Conservation (phyloP, 2,329 filamentous ascomycete species). For the Pseudocercospora pini-densiflorae region DNA sequence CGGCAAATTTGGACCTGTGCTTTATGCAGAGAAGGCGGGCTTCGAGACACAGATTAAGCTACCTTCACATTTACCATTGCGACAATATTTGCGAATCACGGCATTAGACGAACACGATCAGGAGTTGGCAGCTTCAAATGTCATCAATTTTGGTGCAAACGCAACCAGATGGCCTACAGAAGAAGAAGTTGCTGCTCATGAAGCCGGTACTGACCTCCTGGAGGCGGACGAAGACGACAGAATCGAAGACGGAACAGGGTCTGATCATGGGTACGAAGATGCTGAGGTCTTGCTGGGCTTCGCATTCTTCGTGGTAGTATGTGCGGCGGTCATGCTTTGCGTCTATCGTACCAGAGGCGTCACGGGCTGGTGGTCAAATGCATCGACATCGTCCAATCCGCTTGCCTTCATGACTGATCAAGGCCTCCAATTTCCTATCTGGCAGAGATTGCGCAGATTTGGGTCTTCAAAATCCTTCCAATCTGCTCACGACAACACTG, state of each 20-base stretch:
- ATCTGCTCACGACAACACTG: background rate
- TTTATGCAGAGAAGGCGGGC: conserved; percentile 19
- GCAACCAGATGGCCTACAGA: conserved; percentile 10
- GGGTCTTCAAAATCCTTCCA: background rate
- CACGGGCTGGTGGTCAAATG: background rate
- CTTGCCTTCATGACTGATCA: background rate
- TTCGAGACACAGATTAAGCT: conserved; percentile 30
- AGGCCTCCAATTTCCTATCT: background rate
- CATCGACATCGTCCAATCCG: background rate
- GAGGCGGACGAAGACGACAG: background rate
- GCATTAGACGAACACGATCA: conserved; percentile 26
- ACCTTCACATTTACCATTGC: conserved; percentile 6
- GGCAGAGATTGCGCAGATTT: background rate
- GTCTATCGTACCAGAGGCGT: background rate
- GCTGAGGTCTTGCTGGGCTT: conserved; percentile 14
- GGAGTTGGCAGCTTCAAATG: conserved; percentile 11
- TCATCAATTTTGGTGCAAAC: conserved; percentile 10
- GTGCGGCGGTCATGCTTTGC: conserved; percentile 8
- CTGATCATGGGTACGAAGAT: conserved; percentile 7
- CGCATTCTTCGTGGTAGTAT: background rate
- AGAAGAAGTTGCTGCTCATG: background rate
- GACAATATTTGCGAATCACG: conserved; percentile 28
- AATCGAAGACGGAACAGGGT: background rate
- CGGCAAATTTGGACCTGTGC: conserved; percentile 12
- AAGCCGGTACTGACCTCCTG: background rate